Conservation (phyloP, 352 stramenopile genomes). For the Pythium aquatile region DNA sequence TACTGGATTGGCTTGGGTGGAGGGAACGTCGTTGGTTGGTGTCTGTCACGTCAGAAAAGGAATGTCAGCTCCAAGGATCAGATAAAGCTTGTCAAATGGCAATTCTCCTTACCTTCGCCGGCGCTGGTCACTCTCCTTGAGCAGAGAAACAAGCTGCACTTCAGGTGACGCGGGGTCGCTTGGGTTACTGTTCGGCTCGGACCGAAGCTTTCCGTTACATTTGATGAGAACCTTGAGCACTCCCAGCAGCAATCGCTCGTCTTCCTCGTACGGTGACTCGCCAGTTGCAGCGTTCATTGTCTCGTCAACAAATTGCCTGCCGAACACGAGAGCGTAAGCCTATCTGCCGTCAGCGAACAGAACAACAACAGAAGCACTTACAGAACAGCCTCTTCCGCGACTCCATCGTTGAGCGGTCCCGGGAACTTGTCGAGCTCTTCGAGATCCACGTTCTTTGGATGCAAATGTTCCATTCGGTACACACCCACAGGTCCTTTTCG, state of each 20-base stretch:
- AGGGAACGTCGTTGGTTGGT: conserved; percentile 44
- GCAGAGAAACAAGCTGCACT: conserved; percentile 58
- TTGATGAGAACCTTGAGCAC: conserved; percentile 75
- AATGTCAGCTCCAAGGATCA: not conserved
- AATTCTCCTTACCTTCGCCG: conserved; percentile 39
- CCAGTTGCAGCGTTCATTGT: conserved; percentile 36
- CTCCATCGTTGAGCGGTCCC: conserved; percentile 63
- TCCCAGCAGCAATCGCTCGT: conserved; percentile 66
- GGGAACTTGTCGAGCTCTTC: conserved; percentile 76
- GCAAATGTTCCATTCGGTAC: conserved; percentile 79
- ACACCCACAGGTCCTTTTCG: conserved; percentile 80
- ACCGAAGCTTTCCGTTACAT: conserved; percentile 75
- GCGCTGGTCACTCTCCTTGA: conserved; percentile 68
- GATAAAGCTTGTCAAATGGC: not conserved
- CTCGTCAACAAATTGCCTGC: conserved; percentile 57
- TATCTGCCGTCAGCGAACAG: not conserved
- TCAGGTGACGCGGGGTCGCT: conserved; percentile 63
- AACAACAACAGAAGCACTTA: not conserved
- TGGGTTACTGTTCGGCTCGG: conserved; percentile 41
- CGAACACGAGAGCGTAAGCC: not conserved
- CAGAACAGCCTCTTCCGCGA: conserved; percentile 40
- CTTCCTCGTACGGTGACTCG: conserved; percentile 42
- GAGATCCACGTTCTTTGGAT: conserved; percentile 66
- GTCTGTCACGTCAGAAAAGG: conserved; percentile 21
- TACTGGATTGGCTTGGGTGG: conserved; percentile 43